Evolutionary conservation across 148 eudicot species (phyloP).

Genomic region (Salicornia ramosissima): DNA sequence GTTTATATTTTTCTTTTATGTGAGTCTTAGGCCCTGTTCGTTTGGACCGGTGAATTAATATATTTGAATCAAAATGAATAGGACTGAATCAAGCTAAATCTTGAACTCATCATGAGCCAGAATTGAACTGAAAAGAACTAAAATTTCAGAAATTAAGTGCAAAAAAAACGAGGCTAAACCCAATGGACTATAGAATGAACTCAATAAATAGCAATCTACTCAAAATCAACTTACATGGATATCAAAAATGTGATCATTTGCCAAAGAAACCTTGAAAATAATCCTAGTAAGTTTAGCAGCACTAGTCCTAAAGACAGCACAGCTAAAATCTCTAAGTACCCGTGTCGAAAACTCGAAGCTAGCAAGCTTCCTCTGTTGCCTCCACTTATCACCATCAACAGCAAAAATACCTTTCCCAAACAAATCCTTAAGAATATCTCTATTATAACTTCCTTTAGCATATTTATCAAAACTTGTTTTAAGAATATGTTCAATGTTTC

Average conservation of each 20-base stretch:
- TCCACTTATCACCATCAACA: slow-evolving; percentile 64
- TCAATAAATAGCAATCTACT: neutral
- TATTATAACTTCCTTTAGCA: slow-evolving; percentile 41
- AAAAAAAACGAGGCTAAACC: neutral
- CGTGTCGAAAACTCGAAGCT: slow-evolving; percentile 71
- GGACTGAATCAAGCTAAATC: too few relatives aligned
- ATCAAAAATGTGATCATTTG: slow-evolving; percentile 38
- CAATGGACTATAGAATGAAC: neutral
- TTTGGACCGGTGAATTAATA: too few relatives aligned
- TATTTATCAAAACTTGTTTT: slow-evolving; percentile 59
- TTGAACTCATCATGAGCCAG: too few relatives aligned
- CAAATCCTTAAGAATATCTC: slow-evolving; percentile 42
- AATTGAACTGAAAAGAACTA: too few relatives aligned
- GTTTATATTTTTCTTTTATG: too few relatives aligned
- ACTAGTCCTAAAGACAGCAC: slow-evolving; percentile 51
- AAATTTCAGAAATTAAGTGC: too few relatives aligned
- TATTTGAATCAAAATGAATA: too few relatives aligned
- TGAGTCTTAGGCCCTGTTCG: too few relatives aligned
- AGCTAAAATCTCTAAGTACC: slow-evolving; percentile 69
- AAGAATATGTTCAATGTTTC: slow-evolving; percentile 67
- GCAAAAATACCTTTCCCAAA: slow-evolving; percentile 76
- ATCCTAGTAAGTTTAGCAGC: slow-evolving; percentile 44
- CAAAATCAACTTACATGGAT: slow-evolving; percentile 47
- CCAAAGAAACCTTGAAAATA: slow-evolving; percentile 23
- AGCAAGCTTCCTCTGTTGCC: slow-evolving; percentile 64